Base-by-base conservation (phyloP, 495 filamentous ascomycete genomes). In the Delitschia confertaspora region DNA sequence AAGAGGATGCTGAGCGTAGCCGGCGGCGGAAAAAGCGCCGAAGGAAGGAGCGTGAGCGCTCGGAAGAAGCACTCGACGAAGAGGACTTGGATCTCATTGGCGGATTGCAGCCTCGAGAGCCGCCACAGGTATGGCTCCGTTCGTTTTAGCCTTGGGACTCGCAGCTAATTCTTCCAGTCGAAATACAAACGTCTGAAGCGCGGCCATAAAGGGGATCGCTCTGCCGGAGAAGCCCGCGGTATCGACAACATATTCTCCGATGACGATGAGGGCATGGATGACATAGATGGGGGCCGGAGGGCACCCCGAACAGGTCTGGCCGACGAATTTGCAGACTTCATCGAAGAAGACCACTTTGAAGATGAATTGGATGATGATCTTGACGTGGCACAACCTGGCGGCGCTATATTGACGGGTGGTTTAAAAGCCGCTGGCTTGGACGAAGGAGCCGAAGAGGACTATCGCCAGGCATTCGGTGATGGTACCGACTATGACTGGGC, bases 131-230 rank as follows among this genome's bases (percentile, higher is more conserved):
- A 72, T 36, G 70, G 37, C 14, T 18, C 37, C 9, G 6, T 25
- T 17, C 8, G 10, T n/a, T 38, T 9, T 30, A 10, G n/a, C n/a
- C 3, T 17, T 17, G 26, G 13, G 21, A 16, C 33, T 31, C 16
- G 6, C 13, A 14, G 6, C 4, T 20, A n/a, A n/a, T n/a, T n/a
- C n/a, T 14, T 24, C 49, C 39, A 95, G 82, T 77, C 78, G 33
- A 91, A 93, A 61, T 89, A 91, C 67, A 98, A 98, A 65, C 79
- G 93, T 22, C 73, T 98, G 20, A 98, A 95, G 69, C 84, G 85
- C 44, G 88, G 89, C 39, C 84, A 91, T 54, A 78, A 84, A 44
- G 85, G 88, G 32, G 80, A 82, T 22, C 71, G 76, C 38, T 55
- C 64, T 10, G 63, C 65, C 9, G 68, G 69, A 41, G 70, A 76